Conservation (phyloP, 768 basidiomycete species). For the Suillus luteus region DNA sequence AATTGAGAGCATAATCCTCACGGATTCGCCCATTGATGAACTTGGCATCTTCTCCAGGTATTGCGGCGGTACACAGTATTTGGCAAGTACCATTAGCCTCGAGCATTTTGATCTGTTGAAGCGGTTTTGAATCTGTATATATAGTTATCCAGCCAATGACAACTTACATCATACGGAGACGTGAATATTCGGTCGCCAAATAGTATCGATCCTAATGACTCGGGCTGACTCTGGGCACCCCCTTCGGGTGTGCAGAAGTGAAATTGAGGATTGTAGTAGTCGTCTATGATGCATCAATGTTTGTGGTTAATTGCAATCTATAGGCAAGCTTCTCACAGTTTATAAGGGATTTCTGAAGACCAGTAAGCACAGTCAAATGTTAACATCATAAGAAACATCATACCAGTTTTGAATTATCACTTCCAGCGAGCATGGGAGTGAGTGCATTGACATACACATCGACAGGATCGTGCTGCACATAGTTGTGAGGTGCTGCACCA, state of each 20-base stretch:
- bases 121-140: conserved; percentile 14
- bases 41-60: conserved; percentile 72
- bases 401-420: conserved; percentile 74
- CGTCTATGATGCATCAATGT: conserved; percentile 53
- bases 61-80: conserved; percentile 62
- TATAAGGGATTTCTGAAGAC: conserved; percentile 79
- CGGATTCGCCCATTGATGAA: conserved; percentile 91
- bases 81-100: conserved; percentile 75
- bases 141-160: conserved; percentile 4
- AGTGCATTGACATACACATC: conserved; percentile 85
- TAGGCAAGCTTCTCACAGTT: conserved; percentile 55
- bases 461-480: conserved; percentile 70
- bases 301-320: not conserved
- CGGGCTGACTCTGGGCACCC: conserved; percentile 74
- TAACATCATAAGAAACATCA: conserved; percentile 27
- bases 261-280: conserved; percentile 88
- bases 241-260: conserved; percentile 82
- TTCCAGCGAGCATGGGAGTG: conserved; percentile 77
- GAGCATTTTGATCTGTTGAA: conserved; percentile 74
- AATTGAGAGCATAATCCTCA: conserved; percentile 93
- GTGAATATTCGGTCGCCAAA: conserved; percentile 95
- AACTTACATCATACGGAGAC: conserved; percentile 80
- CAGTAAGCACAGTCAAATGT: conserved; percentile 12
- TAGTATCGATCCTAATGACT: conserved; percentile 90
- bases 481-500: conserved; percentile 86